Evolutionary conservation across 192 early-diverging fungal species (phyloP).

Genomic region (Paraglomus brasilianum): DNA sequence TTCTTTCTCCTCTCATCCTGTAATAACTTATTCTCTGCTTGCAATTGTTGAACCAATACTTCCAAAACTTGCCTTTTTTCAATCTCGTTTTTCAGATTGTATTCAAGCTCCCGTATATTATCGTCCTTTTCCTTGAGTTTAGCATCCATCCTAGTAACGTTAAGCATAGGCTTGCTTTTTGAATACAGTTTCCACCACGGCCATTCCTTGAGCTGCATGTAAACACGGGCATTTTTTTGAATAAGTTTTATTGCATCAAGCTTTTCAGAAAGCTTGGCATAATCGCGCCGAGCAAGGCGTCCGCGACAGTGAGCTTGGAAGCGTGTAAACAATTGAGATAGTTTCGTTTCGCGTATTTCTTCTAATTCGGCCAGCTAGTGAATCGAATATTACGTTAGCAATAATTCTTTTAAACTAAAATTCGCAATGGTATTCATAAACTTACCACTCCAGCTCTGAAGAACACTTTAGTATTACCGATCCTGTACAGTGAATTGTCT

Average conservation of each 20-base stretch:
- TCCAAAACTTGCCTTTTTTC: conserved; percentile 60
- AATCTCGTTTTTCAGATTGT: conserved; percentile 60
- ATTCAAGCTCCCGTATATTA: conserved; percentile 69
- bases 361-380: conserved; percentile 85
- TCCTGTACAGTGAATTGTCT: conserved; percentile 78
- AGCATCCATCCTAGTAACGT: conserved; percentile 78
- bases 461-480: conserved; percentile 95
- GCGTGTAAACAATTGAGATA: conserved; percentile 77
- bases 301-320: conserved; percentile 90
- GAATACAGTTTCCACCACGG: conserved; percentile 95
- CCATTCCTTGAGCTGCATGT: conserved; percentile 88
- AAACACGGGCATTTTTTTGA: conserved; percentile 90
- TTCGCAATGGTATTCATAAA: conserved; percentile 15
- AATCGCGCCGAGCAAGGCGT: conserved; percentile 72
- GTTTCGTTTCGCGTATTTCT: conserved; percentile 81
- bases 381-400: conserved; percentile 12
- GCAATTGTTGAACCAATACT: conserved; percentile 55
- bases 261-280: conserved; percentile 49
- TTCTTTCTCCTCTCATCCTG: conserved; percentile 77
- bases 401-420: neutral
- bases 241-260: conserved; percentile 89
- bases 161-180: conserved; percentile 86
- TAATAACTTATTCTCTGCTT: conserved; percentile 70
- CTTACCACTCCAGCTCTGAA: conserved; percentile 90
- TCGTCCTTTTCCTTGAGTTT: conserved; percentile 75